phyloP scores from a whole-genome alignment of 305 asterid genomes.

The Solanum aculeatissimum region DNA sequence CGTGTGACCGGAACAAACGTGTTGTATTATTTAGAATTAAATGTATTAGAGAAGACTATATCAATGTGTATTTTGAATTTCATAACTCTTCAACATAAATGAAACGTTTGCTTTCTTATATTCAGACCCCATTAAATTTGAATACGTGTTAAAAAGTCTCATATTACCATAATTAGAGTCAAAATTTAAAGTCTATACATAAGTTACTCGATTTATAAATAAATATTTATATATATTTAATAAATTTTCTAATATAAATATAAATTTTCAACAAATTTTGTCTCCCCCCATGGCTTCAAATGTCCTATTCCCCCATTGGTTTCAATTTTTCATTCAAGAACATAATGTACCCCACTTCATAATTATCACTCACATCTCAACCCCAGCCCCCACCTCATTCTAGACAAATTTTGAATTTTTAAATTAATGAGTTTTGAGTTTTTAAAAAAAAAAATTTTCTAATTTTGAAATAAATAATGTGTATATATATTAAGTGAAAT shows the following conservation, averaged over 20 bases:
- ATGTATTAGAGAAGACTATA: background rate
- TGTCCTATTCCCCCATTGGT: constrained; percentile 10
- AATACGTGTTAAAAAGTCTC: too few species aligned
- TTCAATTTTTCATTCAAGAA: constrained; percentile 22
- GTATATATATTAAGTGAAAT: background rate
- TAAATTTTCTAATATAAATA: background rate
- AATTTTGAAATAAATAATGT: background rate
- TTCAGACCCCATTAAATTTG: too few species aligned
- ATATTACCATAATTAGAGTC: too few species aligned
- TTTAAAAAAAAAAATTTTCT: background rate
- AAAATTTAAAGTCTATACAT: too few species aligned
- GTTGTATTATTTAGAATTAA: background rate
- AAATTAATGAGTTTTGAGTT: background rate
- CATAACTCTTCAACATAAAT: background rate
- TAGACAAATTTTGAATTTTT: background rate
- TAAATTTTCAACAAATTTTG: background rate
- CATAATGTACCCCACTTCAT: constrained; percentile 35
- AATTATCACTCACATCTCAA: constrained; percentile 40
- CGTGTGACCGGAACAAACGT: background rate
- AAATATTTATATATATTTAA: background rate
- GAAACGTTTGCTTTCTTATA: background rate
- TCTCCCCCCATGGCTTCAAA: background rate
- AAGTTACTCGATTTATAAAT: background rate
- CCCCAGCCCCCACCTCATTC: background rate
- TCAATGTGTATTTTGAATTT: background rate